Conservation (phyloP, 1,139 yeast genomes). For the Yamadazyma triangularis region DNA sequence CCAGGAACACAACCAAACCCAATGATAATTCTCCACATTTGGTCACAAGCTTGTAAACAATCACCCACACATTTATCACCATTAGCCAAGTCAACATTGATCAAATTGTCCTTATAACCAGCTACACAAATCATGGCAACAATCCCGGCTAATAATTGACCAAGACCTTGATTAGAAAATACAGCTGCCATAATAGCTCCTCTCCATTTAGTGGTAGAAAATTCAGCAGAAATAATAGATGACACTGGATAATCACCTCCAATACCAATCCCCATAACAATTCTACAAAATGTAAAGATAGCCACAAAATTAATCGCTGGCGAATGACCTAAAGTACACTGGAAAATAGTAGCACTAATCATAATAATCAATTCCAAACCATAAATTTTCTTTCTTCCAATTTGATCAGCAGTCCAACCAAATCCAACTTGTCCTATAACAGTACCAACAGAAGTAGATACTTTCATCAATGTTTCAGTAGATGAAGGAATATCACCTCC, state of each 20-base stretch:
- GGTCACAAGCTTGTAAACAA: constrained; percentile 77
- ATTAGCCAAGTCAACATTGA: constrained; percentile 33
- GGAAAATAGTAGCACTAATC: constrained; percentile 76
- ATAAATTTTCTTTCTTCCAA: constrained; percentile 85
- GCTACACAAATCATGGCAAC: constrained; percentile 70
- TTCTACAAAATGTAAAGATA: constrained; percentile 69
- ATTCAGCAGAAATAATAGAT: constrained; percentile 85
- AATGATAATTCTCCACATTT: constrained; percentile 87
- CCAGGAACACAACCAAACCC: constrained; percentile 94
- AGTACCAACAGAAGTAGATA: constrained; percentile 90
- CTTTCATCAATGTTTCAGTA: constrained; percentile 71
- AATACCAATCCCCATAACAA: constrained; percentile 91
- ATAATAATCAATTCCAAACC: constrained; percentile 84
- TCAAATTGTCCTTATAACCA: constrained; percentile 61
- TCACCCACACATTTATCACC: constrained; percentile 56
- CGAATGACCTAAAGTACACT: constrained; percentile 64
- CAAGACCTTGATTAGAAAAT: constrained; percentile 90
- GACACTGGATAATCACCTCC: constrained; percentile 99
- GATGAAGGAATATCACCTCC: constrained; percentile 56
- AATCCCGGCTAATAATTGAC: constrained; percentile 83
- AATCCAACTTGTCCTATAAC: constrained; percentile 88
- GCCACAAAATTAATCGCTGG: constrained; percentile 72
- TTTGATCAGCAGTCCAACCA: constrained; percentile 77
- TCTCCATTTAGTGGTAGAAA: constrained; percentile 90
- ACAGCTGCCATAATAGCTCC: constrained; percentile 95